Evolutionary conservation across 2,329 filamentous ascomycete genomes (phyloP).

Genomic region (Macroventuria anomochaeta): DNA sequence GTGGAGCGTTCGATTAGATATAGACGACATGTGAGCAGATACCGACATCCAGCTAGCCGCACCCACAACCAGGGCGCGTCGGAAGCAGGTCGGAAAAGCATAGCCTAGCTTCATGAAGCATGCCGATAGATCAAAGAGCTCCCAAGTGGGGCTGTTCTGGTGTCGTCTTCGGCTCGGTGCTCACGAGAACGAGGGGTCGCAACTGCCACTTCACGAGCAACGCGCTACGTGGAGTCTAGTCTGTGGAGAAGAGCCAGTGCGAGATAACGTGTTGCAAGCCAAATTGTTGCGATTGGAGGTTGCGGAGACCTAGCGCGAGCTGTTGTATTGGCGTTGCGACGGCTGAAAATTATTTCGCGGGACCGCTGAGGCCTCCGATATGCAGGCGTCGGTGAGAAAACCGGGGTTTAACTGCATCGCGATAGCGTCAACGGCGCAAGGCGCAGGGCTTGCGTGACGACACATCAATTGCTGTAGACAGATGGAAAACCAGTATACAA

Average conservation of each 20-base stretch:
- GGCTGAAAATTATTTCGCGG: constrained; percentile 21
- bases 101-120: constrained; percentile 25
- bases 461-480: too few species aligned
- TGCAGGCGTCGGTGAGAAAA: constrained; percentile 23
- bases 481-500: too few species aligned
- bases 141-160: constrained; percentile 27
- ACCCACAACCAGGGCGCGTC: constrained; percentile 23
- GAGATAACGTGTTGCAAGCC: constrained; percentile 22
- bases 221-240: constrained; percentile 24
- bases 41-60: constrained; percentile 30
- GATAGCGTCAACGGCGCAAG: constrained; percentile 29
- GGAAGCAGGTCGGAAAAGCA: constrained; percentile 18
- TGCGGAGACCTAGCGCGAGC: constrained; percentile 15
- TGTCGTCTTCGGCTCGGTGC: constrained; percentile 22
- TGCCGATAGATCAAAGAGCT: constrained; percentile 23
- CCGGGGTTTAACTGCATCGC: constrained; percentile 24
- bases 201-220: constrained; percentile 21
- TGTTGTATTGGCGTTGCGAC: constrained; percentile 22
- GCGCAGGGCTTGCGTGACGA: not conserved
- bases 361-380: constrained; percentile 14
- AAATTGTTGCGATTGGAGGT: constrained; percentile 27
- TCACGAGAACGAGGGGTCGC: constrained; percentile 30
- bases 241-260: constrained; percentile 35
- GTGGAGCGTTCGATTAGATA: constrained; percentile 29
- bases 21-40: constrained; percentile 24